phyloP scores from a whole-genome alignment of 106 monocot species.

The Dendrobium nobile region DNA sequence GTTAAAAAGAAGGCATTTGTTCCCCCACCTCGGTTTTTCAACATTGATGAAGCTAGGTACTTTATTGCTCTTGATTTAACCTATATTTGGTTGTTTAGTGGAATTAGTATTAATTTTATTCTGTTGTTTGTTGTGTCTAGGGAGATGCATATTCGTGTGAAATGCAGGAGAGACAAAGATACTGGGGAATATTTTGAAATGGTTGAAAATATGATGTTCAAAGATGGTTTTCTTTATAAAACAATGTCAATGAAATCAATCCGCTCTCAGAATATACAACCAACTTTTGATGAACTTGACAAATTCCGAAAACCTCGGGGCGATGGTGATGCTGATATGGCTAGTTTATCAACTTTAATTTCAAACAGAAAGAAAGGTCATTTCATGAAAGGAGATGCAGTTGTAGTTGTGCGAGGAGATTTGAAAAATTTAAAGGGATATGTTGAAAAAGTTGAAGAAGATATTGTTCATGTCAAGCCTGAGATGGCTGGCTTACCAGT shows the following conservation, averaged over 20 bases:
- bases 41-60: conserved; percentile 89
- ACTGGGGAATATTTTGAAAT: conserved; percentile 76
- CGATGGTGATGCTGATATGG: conserved; percentile 48
- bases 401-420: conserved; percentile 84
- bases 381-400: conserved; percentile 96
- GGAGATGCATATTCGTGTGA: conserved; percentile 88
- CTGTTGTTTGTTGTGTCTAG: conserved; percentile 24
- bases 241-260: conserved; percentile 82
- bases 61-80: not conserved
- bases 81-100: not conserved
- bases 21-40: conserved; percentile 91
- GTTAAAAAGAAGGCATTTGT: conserved; percentile 85
- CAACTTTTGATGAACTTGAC: conserved; percentile 95
- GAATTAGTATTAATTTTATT: not conserved
- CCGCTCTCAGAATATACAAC: conserved; percentile 66
- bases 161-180: conserved; percentile 60
- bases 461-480: conserved; percentile 81
- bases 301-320: conserved; percentile 87
- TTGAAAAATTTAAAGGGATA: conserved; percentile 90
- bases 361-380: conserved; percentile 97
- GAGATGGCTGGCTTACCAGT: conserved; percentile 75
- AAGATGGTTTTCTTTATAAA: conserved; percentile 92
- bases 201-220: conserved; percentile 82
- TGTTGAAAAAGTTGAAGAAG: conserved; percentile 98
- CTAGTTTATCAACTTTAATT: conserved; percentile 82